Percentiles rank a stretch among this genome's conserved stretches.
phyloP scores from a whole-genome alignment of 345 rosid species.

The Eucalyptus marginata region DNA sequence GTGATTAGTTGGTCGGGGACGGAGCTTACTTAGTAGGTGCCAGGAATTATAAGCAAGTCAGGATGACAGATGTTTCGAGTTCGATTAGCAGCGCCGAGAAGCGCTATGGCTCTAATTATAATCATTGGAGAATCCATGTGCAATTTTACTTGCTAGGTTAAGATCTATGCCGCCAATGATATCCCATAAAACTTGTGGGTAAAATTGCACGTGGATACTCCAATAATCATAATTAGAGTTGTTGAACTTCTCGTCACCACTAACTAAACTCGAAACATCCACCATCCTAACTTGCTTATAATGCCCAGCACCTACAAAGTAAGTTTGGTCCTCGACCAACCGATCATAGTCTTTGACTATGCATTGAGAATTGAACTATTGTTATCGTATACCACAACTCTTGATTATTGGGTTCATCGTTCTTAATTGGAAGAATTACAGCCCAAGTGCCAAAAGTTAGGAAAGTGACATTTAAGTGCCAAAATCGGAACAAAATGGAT shows the following conservation, averaged over 20 bases:
- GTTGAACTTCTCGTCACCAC: too few relatives aligned
- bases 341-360: neutral
- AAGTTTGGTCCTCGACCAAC: neutral
- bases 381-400: rapidly evolving
- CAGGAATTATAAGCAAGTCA: too few relatives aligned
- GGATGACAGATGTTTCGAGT: rapidly evolving
- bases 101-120: too few relatives aligned
- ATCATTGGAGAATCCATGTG: too few relatives aligned
- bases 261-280: neutral
- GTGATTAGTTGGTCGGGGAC: too few relatives aligned
- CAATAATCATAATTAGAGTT: too few relatives aligned
- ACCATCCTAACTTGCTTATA: neutral
- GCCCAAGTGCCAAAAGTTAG: too few relatives aligned
- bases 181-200: neutral
- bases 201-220: neutral
- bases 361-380: neutral
- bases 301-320: neutral
- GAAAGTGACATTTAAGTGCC: too few relatives aligned
- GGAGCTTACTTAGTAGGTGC: too few relatives aligned
- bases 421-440: too few relatives aligned
- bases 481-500: too few relatives aligned
- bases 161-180: neutral
- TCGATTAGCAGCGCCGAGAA: rapidly evolving
- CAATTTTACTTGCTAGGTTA: too few relatives aligned
- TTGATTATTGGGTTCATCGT: rapidly evolving